Percentiles rank a stretch among this genome's conserved stretches.
Evolutionary conservation across 164 flowering plant species (phyloP).

Genomic region (Berberis vulgaris): DNA sequence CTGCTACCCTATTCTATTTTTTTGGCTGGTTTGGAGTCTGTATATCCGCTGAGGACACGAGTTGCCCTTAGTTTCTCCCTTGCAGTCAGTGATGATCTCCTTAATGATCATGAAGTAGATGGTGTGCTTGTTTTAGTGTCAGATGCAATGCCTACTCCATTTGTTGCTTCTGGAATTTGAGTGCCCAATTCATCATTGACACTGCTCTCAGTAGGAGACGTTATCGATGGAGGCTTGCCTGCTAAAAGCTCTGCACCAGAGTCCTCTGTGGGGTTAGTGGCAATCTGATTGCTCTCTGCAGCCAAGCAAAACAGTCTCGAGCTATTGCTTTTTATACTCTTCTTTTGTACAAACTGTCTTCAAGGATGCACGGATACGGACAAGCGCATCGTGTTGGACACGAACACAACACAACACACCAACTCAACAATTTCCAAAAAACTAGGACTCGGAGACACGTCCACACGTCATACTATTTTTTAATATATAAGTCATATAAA

Average conservation of each 20-base stretch:
- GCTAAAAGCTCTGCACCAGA: conserved; percentile 19
- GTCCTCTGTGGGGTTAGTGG: conserved; percentile 22
- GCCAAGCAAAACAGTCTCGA: conserved; percentile 19
- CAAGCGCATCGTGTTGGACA: no score
- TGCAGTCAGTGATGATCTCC: conserved; percentile 59
- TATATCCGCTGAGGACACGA: conserved; percentile 58
- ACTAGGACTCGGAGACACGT: no score
- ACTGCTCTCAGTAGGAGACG: conserved; percentile 3
- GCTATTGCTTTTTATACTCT: conserved; percentile 14
- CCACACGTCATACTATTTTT: no score
- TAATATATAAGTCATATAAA: no score
- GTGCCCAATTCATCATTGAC: no score
- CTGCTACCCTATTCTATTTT: conserved; percentile 41
- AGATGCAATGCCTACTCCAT: no score
- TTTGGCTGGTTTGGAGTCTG: conserved; percentile 48
- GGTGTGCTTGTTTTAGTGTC: conserved; percentile 6
- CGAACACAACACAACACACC: no score
- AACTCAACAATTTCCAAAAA: no score
- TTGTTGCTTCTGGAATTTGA: no score
- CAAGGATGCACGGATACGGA: no score
- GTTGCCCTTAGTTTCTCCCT: conserved; percentile 88
- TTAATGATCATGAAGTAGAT: conserved; percentile 19
- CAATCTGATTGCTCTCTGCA: conserved; percentile 30
- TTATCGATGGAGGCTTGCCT: conserved; percentile 14
- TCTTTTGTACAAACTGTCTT: conserved; percentile 20